Base-by-base conservation (phyloP, 2,329 filamentous ascomycete species). In the Fusarium fujikuroi region DNA sequence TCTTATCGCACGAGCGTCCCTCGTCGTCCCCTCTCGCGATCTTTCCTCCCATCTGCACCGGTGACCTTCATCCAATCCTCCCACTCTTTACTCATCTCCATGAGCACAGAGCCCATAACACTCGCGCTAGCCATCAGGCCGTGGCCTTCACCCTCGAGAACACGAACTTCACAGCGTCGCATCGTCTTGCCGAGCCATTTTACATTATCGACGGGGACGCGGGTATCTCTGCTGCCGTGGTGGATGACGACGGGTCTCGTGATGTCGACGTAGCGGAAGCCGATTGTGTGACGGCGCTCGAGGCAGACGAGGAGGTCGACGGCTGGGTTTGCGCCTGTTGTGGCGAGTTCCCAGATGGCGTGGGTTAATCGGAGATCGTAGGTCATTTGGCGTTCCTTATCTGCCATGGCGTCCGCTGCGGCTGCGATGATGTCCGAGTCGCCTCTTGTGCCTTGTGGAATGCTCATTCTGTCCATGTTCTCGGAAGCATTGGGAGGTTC, bases 211-310 rank as follows among this genome's bases (percentile, higher is more conserved):
- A 97, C 92, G 0, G 96, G 96, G 3, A 99, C 96, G 30, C 96
- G 90, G 11, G 92, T 95, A 79, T 99, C 96, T 76, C 93, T 91
- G 78, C 91, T 94, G 42, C 96, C 96, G 80, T 99, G 96, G 78
- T 98, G 95, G 73, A 99, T 97, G 30, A 98, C 92, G 1, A 98
- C 93, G 0, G 94, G 90, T 14, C 95, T 90, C 10, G 93, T 97
- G 74, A 99, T 97, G 80, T 99, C 96, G 23, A 97, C 95, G 79
- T 99, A 99, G 56, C 95, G 91, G 84, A 99, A 99, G 0, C 96
- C 96, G 76, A 99, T 97, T 0, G 93, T 91, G 77, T 97, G 94
- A 34, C 93, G 90, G 28, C 96, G 91, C 82, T 99, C 96, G 4
- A 99, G 87, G 79, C 96, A 99, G 10, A 98, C 93, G 2, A 99